Conservation (phyloP, 2,329 filamentous ascomycete species). For the Diatrype stigma region DNA sequence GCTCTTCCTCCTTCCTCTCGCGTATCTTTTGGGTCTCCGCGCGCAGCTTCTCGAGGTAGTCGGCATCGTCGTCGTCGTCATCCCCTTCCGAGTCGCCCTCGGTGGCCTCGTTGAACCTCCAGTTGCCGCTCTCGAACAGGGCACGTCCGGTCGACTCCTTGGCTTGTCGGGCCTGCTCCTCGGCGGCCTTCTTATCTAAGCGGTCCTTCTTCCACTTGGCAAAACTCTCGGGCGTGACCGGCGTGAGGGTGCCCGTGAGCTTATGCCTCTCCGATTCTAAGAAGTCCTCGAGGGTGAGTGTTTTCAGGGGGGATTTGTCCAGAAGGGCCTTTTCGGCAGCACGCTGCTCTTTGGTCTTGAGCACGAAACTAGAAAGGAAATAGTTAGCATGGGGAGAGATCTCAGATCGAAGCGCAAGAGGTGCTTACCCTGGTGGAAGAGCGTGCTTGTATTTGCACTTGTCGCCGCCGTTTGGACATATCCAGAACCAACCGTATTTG, state of each 20-base stretch:
- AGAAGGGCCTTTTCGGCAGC: conserved; percentile 92
- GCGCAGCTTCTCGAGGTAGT: conserved; percentile 76
- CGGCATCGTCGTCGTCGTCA: conserved; percentile 52
- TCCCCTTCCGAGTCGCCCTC: conserved; percentile 59
- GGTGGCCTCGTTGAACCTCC: conserved; percentile 64
- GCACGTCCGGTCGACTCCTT: conserved; percentile 95
- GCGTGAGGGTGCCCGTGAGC: conserved; percentile 83
- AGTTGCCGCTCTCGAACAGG: conserved; percentile 95
- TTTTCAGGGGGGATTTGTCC: conserved; percentile 93
- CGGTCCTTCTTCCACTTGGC: conserved; percentile 97
- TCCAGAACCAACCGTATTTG: conserved; percentile 99
- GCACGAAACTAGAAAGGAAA: conserved; percentile 72
- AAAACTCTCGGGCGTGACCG: conserved; percentile 88
- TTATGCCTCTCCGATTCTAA: conserved; percentile 95
- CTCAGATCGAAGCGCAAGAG: neutral
- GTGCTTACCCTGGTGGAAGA: conserved; percentile 81
- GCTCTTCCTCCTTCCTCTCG: conserved; percentile 74
- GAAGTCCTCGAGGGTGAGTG: conserved; percentile 94
- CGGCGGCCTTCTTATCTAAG: conserved; percentile 90
- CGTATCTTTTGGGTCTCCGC: conserved; percentile 77
- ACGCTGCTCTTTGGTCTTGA: conserved; percentile 97
- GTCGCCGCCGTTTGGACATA: conserved; percentile 91
- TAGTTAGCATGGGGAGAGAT: conserved; percentile 10
- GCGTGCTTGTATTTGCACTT: conserved; percentile 99
- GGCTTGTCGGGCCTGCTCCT: conserved; percentile 81